Base-by-base conservation (phyloP, 2,329 filamentous ascomycete species). In the Claviceps lovelessii region DNA sequence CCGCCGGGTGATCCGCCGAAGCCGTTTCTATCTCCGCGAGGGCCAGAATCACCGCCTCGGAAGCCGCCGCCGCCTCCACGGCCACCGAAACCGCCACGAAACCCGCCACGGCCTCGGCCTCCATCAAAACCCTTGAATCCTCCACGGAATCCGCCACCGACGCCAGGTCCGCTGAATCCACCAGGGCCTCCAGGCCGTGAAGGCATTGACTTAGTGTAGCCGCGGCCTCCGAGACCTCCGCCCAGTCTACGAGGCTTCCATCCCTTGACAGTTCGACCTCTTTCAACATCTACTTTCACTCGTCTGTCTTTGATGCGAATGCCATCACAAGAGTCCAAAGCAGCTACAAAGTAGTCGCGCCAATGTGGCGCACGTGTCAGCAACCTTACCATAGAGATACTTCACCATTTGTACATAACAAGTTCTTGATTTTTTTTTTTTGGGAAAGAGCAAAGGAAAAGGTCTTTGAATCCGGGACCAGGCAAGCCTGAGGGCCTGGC, bases 211-310 rank as follows among this genome's bases (percentile, higher is more conserved):
- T 91, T 94, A 55, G 91, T 97, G 71, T 97, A 97, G 60, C 88
- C 87, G 63, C 93, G 84, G 49, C 91, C 91, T 58, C 93, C 93
- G 3, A 96, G 80, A 49, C 93, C 93, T 60, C 93, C 93, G 56
- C 91, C 93, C 53, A 95, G 85, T 59, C 93, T 85, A 61, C 88
- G 85, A 58, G 93, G 93, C 65, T 88, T 86, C 93, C 93, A 98
- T 51, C 86, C 89, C 65, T 88, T 87, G 45, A 96, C 89, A 37
- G 93, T 97, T 62, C 93, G 86, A 61, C 93, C 93, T 65, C 93
- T 85, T 73, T 98, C 93, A 58, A 97, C 91, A 67, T 98, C 93
- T 64, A 97, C 90, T 67, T 95, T 83, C 65, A 97, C 88, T 63
- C 86, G 84, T 65, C 91, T 84, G 67, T 94, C 90, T 68, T 90